phyloP scores from a whole-genome alignment of 108 stramenopile species.

The Cylindrotheca closterium region DNA sequence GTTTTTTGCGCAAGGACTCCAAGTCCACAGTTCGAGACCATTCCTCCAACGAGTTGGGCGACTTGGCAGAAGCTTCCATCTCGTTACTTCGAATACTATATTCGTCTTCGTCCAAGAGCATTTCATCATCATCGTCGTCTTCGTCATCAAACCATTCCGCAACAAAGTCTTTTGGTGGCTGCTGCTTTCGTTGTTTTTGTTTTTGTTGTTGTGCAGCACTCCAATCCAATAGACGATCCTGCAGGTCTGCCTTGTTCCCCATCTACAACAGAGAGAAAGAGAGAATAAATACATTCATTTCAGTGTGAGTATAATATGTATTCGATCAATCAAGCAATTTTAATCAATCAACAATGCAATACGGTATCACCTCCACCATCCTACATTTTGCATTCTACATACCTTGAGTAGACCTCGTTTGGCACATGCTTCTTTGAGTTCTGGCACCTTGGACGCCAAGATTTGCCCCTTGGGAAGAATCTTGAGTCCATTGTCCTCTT shows the following conservation, averaged over 20 bases:
- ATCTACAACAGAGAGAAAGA: constrained; percentile 13
- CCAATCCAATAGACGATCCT: constrained; percentile 60
- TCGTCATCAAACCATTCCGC: too few species aligned
- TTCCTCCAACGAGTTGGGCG: constrained; percentile 40
- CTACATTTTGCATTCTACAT: neutral
- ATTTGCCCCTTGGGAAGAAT: constrained; percentile 59
- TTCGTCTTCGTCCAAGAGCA: neutral
- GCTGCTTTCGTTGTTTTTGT: too few species aligned
- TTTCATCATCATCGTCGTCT: neutral
- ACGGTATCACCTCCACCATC: too few species aligned
- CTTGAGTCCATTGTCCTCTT: too few species aligned
- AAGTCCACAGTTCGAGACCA: constrained; percentile 42
- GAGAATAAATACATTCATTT: neutral
- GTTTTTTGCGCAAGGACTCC: constrained; percentile 23
- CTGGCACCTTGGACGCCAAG: constrained; percentile 38
- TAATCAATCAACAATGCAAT: too few species aligned
- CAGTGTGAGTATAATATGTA: neutral
- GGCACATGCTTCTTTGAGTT: constrained; percentile 46
- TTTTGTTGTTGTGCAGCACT: constrained; percentile 43
- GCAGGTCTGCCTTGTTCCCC: constrained; percentile 61
- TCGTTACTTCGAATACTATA: too few species aligned
- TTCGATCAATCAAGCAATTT: too few species aligned
- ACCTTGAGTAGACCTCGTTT: constrained; percentile 55
- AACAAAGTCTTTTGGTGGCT: constrained; percentile 7
- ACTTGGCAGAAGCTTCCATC: too few species aligned